Base-by-base conservation (phyloP, 371 early-diverging fungal species). In the Cladochytrium tenue region DNA sequence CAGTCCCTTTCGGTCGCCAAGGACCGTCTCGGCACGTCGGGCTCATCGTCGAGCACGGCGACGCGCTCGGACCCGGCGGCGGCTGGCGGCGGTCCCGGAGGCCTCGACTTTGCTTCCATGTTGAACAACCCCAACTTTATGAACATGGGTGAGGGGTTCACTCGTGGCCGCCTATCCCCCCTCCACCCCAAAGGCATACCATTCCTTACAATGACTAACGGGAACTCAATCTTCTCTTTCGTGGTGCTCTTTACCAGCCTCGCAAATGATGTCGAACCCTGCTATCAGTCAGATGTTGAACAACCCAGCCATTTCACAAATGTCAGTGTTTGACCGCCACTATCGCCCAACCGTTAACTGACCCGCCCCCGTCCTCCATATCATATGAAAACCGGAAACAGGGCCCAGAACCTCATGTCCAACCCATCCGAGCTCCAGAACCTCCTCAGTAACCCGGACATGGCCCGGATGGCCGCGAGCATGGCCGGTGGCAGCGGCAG, bases 181-280 rank as follows among this genome's bases (percentile, higher is more conserved):
- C 23, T 67, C 23, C 26, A 28, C 43, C 27, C 17, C 59, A 51
- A n/a, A n/a, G n/a, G n/a, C n/a, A n/a, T n/a, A n/a, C n/a, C n/a
- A n/a, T n/a, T n/a, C n/a, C n/a, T n/a, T n/a, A n/a, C n/a, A n/a
- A n/a, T n/a, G n/a, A n/a, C n/a, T n/a, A n/a, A n/a, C n/a, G n/a
- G n/a, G n/a, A n/a, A n/a, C n/a, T n/a, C n/a, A n/a, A n/a, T n/a
- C n/a, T n/a, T n/a, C n/a, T n/a, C n/a, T n/a, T n/a, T n/a, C n/a
- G n/a, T n/a, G n/a, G n/a, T n/a, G n/a, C n/a, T 30, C 25, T 58
- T 53, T 58, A n/a, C 3, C 26, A 72, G 95, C 94, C 3, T 88
- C 89, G 70, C 90, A 88, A 79, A 93, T 95, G 93, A 94, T 94
- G 95, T 85, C 84, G 53, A 94, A 93, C 51, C 95, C 95, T 59